Conservation (phyloP, 768 basidiomycete genomes). For the Lactarius vividus region DNA sequence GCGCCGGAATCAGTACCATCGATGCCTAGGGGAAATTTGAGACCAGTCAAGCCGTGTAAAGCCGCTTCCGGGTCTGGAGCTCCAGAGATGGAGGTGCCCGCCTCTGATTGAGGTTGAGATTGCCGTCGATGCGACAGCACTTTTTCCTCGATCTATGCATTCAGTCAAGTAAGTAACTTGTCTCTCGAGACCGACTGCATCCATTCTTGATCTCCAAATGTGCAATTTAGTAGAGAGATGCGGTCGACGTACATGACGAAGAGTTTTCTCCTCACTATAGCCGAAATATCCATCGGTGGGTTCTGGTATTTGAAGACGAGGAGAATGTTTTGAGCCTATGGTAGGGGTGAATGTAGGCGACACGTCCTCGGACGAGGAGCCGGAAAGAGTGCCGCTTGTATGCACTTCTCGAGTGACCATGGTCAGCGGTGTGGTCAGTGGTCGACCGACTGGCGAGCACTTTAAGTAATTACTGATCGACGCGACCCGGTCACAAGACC, state of each 20-base stretch:
- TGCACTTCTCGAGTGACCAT: neutral
- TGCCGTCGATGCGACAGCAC: conserved; percentile 61
- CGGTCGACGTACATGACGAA: conserved; percentile 58
- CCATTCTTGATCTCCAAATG: neutral
- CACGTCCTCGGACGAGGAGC: neutral
- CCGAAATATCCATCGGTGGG: conserved; percentile 74
- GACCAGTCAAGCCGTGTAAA: neutral
- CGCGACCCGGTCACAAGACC: neutral
- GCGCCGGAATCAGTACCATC: conserved; percentile 7
- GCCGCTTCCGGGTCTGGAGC: conserved; percentile 4
- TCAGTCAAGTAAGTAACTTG: conserved; percentile 5
- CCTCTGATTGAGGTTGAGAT: conserved; percentile 46
- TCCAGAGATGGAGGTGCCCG: conserved; percentile 36
- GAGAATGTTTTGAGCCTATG: conserved; percentile 14
- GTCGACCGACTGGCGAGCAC: neutral
- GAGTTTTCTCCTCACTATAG: conserved; percentile 73
- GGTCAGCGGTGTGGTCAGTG: neutral
- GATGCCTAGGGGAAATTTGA: conserved; percentile 7
- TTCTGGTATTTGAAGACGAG: conserved; percentile 43
- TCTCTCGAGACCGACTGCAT: neutral
- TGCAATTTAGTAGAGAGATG: neutral
- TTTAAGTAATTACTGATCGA: conserved; percentile 2
- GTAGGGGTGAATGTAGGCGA: conserved; percentile 4
- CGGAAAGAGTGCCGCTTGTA: neutral
- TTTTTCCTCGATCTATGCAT: conserved; percentile 68